A percentile compares a stretch with the other conserved stretches of the same genome.
phyloP scores from a whole-genome alignment of 1,284 basidiomycete genomes.

The Lentinula novae-zelandiae region DNA sequence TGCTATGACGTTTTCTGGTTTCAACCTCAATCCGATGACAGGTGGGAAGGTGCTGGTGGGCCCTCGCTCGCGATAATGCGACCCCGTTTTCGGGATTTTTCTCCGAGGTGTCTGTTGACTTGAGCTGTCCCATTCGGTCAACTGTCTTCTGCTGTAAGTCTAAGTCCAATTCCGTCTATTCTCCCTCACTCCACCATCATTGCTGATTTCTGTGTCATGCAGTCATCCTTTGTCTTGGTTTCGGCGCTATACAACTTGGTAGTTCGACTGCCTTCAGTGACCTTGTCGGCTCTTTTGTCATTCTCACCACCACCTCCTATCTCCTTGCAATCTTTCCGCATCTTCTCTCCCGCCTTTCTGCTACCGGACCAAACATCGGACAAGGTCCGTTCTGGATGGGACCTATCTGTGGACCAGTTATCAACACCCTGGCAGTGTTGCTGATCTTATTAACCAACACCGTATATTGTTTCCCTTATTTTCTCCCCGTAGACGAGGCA shows the following conservation, averaged over 20 bases:
- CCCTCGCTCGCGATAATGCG: slow-evolving; percentile 4
- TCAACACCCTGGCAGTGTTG: background rate
- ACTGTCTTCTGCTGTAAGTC: slow-evolving; percentile 1
- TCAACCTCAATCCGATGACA: background rate
- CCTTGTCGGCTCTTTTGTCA: slow-evolving; percentile 1
- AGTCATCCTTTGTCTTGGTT: background rate
- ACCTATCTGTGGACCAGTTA: background rate
- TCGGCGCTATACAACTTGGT: slow-evolving; percentile 3
- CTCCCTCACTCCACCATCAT: background rate
- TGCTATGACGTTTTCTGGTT: background rate
- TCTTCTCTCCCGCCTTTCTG: background rate
- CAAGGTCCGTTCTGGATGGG: slow-evolving; percentile 7
- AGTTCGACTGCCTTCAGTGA: slow-evolving; percentile 4
- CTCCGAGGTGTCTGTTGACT: background rate
- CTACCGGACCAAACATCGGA: background rate
- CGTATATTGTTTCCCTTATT: slow-evolving; percentile 5
- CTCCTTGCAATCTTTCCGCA: slow-evolving; percentile 4
- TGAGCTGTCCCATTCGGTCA: background rate
- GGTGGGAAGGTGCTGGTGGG: slow-evolving; percentile 5
- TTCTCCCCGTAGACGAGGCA: background rate
- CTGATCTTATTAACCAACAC: background rate
- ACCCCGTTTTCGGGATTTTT: slow-evolving; percentile 2
- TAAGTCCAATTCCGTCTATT: background rate
- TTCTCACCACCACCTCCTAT: slow-evolving; percentile 4
- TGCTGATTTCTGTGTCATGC: background rate